Percentiles rank a stretch among this genome's conserved stretches.
These are phyloP conservation scores for Kazachstania sp. DNA, from an alignment of 1,139 yeast genomes.

Conservation along the genomic window DNA sequence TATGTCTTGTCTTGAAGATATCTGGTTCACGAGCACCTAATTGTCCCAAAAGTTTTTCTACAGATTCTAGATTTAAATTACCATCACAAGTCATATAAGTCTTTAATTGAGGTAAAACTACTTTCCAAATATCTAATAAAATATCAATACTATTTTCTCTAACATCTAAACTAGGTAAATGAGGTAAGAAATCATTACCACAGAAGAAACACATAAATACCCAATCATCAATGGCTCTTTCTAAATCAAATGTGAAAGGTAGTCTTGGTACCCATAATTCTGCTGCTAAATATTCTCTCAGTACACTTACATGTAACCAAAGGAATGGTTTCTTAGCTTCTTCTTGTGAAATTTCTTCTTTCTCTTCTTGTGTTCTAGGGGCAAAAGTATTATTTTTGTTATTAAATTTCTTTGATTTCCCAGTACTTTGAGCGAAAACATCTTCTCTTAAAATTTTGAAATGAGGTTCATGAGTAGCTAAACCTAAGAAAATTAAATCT, in stretches of 20 bases:
- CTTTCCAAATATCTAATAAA: conserved; percentile 76
- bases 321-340: conserved; percentile 78
- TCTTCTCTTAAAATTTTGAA: conserved; percentile 91
- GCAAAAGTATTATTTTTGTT: conserved; percentile 26
- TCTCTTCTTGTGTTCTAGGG: conserved; percentile 54
- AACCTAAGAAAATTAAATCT: conserved; percentile 89
- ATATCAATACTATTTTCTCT: conserved; percentile 89
- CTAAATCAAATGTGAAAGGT: conserved; percentile 74
- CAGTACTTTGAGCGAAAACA: conserved; percentile 66
- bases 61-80: conserved; percentile 60
- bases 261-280: conserved; percentile 68
- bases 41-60: conserved; percentile 57
- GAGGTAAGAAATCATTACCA: conserved; percentile 98
- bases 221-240: conserved; percentile 98
- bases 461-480: conserved; percentile 96
- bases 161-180: conserved; percentile 87
- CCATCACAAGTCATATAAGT: conserved; percentile 91
- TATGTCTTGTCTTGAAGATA: conserved; percentile 65
- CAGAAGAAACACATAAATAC: conserved; percentile 97
- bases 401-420: conserved; percentile 27
- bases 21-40: conserved; percentile 70
- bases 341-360: conserved; percentile 42
- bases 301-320: conserved; percentile 84
- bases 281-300: conserved; percentile 79
- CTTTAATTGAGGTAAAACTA: conserved; percentile 52